These are phyloP conservation scores for Pouteria campechiana DNA, from an alignment of 179 eudicot genomes.

Conservation along the genomic window DNA sequence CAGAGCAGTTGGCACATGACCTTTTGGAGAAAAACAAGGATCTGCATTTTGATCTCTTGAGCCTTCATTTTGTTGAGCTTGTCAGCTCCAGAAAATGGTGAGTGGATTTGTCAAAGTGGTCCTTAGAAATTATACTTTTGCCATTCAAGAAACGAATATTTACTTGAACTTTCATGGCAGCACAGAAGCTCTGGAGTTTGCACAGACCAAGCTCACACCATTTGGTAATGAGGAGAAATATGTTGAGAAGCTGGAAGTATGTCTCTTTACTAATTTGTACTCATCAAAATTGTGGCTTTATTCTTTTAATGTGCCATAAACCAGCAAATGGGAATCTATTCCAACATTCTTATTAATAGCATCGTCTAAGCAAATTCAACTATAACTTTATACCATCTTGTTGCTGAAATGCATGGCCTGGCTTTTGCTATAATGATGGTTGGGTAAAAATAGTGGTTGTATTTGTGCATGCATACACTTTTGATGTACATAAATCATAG, in stretches of 20 bases:
- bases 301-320: too few relatives aligned
- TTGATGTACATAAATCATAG: too few relatives aligned
- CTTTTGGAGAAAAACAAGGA: constrained; percentile 58
- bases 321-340: too few relatives aligned
- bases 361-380: too few relatives aligned
- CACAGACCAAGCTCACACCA: constrained; percentile 58
- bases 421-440: too few relatives aligned
- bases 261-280: constrained; percentile 6
- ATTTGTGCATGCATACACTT: too few relatives aligned
- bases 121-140: neutral
- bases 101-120: constrained; percentile 7
- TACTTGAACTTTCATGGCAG: constrained; percentile 35
- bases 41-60: constrained; percentile 75
- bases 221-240: constrained; percentile 59
- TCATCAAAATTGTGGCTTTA: too few relatives aligned
- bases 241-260: constrained; percentile 64
- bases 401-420: too few relatives aligned
- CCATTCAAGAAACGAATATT: constrained; percentile 15
- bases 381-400: too few relatives aligned
- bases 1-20: constrained; percentile 72
- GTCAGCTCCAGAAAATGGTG: constrained; percentile 64
- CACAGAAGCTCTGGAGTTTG: constrained; percentile 78
- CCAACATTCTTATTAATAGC: too few relatives aligned
- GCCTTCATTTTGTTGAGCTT: constrained; percentile 83
- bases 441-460: too few relatives aligned